Evolutionary conservation across 129 eudicot species (phyloP), one percentile per base, ranked within the genome.

Genomic region (Deinandra increscens): DNA sequence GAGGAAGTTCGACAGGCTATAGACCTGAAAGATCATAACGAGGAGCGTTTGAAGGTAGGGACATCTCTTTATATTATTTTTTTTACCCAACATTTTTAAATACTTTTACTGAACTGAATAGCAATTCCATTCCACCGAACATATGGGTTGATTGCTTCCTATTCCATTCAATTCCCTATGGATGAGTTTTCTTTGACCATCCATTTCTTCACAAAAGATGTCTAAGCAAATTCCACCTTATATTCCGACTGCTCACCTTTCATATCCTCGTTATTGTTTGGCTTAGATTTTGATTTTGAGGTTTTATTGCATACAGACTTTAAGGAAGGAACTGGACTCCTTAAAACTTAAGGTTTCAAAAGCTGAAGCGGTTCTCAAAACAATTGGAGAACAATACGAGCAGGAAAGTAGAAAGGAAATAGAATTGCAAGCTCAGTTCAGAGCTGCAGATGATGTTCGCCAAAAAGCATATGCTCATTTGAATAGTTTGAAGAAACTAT

Each of bases 1-100:
- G 91, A 90, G 39, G 95, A 85, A 72, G 64, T 84, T 60, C 84
- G 77, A 81, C 84, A 80, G 79, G 91, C 97, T 41, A 66, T 84
- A 76, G 81, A 83, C 33, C 79, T 79, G 63, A 81, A 70, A 79
- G 91, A 77, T 31, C 80, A 81, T 75, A 69, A 36, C 44, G 95
- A 87, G 59, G 95, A 81, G 42, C 79, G 78, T 7, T 34, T 87
- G 76, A 90, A 81, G 97, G 78, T 66, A 66, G 12, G 12, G 96
- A 53, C 45, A 54, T 22, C 36, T 55, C 37, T 23, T 55, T 22
- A 55, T 55, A 11, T 12, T 55, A 22, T 55, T n/a, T 4, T 14
- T 4, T 46, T 26, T 55, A 23, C 61, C 23, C 61, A 11, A 55
- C 37, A 55, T 55, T 22, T 22, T 20, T 26, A 26, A 26, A 55